Evolutionary conservation across 139 green algal species (phyloP).

Genomic region (Asterochloris sp.): DNA sequence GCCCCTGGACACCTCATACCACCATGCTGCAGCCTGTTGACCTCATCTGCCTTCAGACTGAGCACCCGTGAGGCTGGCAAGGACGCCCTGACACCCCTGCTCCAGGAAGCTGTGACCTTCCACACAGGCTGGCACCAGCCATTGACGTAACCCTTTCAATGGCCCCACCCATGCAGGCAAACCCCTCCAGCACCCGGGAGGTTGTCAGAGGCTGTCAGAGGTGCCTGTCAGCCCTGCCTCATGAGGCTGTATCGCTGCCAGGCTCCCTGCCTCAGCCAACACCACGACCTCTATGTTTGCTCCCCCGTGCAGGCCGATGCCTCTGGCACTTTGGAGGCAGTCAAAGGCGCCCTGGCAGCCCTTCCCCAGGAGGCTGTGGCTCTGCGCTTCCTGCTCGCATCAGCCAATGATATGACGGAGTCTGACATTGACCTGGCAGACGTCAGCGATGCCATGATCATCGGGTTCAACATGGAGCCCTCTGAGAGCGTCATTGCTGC

Average conservation of each 20-base stretch:
- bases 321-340: slow-evolving; percentile 84
- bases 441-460: slow-evolving; percentile 63
- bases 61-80: neutral
- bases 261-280: no score
- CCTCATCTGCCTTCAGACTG: neutral
- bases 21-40: neutral
- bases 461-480: slow-evolving; percentile 81
- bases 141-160: no score
- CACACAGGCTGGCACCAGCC: no score
- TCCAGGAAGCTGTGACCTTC: no score
- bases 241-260: no score
- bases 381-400: slow-evolving; percentile 88
- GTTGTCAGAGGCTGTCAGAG: no score
- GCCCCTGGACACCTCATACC: no score
- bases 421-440: slow-evolving; percentile 91
- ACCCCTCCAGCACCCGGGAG: no score
- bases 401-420: slow-evolving; percentile 77
- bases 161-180: no score
- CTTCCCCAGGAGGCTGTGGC: slow-evolving; percentile 80
- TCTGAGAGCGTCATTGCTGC: slow-evolving; percentile 59
- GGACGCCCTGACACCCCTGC: no score
- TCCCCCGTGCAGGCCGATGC: slow-evolving; percentile 67
- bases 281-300: neutral
- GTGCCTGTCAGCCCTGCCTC: no score
- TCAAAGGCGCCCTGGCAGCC: slow-evolving; percentile 73